phyloP scores from a whole-genome alignment of 2,329 filamentous ascomycete genomes.

The Fusarium denticulatum region DNA sequence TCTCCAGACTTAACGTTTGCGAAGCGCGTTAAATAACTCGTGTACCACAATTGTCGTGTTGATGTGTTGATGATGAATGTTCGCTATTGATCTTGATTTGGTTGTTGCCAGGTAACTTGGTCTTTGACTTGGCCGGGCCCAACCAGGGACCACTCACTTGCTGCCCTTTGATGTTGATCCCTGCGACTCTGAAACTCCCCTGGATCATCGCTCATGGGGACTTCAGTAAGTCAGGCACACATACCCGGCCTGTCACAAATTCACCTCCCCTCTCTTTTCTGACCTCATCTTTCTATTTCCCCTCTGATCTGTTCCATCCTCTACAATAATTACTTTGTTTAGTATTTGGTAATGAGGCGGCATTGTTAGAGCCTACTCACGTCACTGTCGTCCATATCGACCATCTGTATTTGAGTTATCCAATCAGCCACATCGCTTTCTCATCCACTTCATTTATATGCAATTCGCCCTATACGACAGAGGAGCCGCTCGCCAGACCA shows the following conservation, averaged over 20 bases:
- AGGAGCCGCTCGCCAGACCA: slow-evolving; percentile 9
- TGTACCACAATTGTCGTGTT: neutral
- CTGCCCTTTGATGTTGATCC: slow-evolving; percentile 40
- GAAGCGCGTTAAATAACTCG: slow-evolving; percentile 9
- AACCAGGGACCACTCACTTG: slow-evolving; percentile 19
- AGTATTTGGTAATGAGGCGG: neutral
- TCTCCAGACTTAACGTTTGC: slow-evolving; percentile 15
- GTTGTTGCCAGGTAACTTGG: slow-evolving; percentile 14
- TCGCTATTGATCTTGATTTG: slow-evolving; percentile 8
- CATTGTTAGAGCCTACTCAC: slow-evolving; percentile 6
- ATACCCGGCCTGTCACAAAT: neutral
- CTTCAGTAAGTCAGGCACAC: slow-evolving; percentile 13
- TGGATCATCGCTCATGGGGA: slow-evolving; percentile 33
- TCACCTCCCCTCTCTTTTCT: slow-evolving; percentile 16
- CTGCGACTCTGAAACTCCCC: slow-evolving; percentile 44
- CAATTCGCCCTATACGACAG: neutral
- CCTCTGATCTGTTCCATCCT: slow-evolving; percentile 6
- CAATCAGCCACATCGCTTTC: slow-evolving; percentile 3
- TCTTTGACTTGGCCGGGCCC: neutral
- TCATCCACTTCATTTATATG: neutral
- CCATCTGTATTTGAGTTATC: neutral
- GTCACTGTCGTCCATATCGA: neutral
- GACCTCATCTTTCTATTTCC: slow-evolving; percentile 17
- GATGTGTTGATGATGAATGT: slow-evolving; percentile 11
- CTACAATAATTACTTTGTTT: neutral